These are phyloP conservation scores for Pseudopithomyces chartarum DNA, from an alignment of 2,329 filamentous ascomycete genomes.

Conservation along the genomic window DNA sequence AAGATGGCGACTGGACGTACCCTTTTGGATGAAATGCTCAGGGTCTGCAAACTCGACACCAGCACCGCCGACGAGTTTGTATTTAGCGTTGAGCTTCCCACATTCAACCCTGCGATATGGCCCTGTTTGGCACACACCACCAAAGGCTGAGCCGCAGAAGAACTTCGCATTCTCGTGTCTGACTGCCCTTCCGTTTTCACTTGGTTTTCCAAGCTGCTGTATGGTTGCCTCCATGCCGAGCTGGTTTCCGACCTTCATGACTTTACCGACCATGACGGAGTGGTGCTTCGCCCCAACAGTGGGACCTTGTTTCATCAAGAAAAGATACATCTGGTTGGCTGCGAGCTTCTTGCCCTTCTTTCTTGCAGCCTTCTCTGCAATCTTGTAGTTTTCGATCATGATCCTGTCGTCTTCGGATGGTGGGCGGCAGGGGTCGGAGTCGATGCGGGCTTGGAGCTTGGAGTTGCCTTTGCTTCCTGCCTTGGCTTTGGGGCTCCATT, in stretches of 20 bases:
- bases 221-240: conserved; percentile 3
- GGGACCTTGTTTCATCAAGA: conserved; percentile 1
- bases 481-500: not conserved
- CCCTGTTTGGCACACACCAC: not conserved
- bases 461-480: not conserved
- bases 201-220: conserved; percentile 1
- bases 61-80: not conserved
- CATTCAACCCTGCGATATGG: conserved; percentile 1
- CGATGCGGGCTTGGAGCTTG: not conserved
- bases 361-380: not conserved
- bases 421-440: conserved; percentile 1
- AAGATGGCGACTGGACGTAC: not conserved
- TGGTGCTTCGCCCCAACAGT: not conserved
- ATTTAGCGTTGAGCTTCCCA: not conserved
- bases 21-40: conserved; percentile 5
- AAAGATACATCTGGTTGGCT: conserved; percentile 2
- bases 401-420: not conserved
- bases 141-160: conserved; percentile 1
- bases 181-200: not conserved
- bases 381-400: conserved; percentile 7
- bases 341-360: not conserved
- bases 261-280: not conserved
- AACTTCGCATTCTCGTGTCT: conserved; percentile 1
- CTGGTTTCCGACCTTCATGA: conserved; percentile 1
- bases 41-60: not conserved